Percentiles rank a stretch among this genome's conserved stretches.
Conservation (phyloP, 1,284 basidiomycete genomes). For the Ustilago sp. region DNA sequence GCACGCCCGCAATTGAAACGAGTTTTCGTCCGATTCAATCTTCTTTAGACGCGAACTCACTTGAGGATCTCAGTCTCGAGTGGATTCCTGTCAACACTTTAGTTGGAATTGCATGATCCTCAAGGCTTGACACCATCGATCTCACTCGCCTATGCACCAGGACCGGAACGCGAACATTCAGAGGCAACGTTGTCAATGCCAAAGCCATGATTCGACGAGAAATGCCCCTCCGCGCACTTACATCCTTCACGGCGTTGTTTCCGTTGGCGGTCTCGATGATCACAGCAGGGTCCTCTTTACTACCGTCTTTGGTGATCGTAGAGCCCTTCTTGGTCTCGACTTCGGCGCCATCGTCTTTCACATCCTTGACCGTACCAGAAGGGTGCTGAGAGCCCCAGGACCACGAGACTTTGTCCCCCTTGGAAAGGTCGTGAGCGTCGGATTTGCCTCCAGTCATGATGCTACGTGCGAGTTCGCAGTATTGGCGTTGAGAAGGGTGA, state of each 20-base stretch:
- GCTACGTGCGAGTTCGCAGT: not conserved
- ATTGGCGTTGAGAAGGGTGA: not conserved
- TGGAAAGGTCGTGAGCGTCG: constrained; percentile 37
- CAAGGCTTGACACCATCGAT: constrained; percentile 56
- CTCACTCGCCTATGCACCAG: constrained; percentile 42
- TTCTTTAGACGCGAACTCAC: not conserved
- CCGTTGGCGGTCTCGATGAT: constrained; percentile 47
- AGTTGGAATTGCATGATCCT: constrained; percentile 1
- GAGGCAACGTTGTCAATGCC: not conserved
- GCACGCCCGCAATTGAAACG: not conserved
- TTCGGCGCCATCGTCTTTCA: constrained; percentile 50
- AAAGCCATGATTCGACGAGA: not conserved
- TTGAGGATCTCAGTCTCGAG: not conserved
- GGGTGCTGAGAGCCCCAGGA: constrained; percentile 53
- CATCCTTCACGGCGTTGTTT: constrained; percentile 57
- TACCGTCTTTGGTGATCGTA: constrained; percentile 50
- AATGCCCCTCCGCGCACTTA: constrained; percentile 18
- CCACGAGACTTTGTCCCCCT: constrained; percentile 54
- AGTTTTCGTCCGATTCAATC: not conserved
- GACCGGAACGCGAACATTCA: not conserved
- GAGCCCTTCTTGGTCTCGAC: constrained; percentile 57
- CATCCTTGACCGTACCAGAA: constrained; percentile 55
- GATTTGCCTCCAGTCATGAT: constrained; percentile 24
- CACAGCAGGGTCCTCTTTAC: constrained; percentile 51
- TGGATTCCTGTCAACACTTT: not conserved